These are phyloP conservation scores for Colletotrichum higginsianum DNA, from an alignment of 2,329 filamentous ascomycete species.

Conservation along the genomic window DNA sequence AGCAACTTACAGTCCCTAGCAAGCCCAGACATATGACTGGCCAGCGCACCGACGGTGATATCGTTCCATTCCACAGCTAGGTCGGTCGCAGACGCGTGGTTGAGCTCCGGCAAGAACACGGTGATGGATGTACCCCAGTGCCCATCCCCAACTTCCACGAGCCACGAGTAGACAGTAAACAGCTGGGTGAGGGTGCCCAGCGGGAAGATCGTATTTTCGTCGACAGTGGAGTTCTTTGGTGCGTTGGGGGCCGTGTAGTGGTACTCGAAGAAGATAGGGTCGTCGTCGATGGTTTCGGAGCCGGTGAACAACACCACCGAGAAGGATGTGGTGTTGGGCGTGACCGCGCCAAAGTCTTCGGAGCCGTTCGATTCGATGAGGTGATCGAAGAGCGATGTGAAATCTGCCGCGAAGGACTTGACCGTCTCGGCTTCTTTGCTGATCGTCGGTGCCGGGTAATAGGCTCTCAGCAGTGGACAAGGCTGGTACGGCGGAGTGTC, in stretches of 20 bases:
- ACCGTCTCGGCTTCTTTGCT: slow-evolving; percentile 31
- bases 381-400: slow-evolving; percentile 44
- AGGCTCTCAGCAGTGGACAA: slow-evolving; percentile 43
- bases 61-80: slow-evolving; percentile 44
- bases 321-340: slow-evolving; percentile 48
- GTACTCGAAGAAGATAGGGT: slow-evolving; percentile 46
- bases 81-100: not conserved
- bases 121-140: slow-evolving; percentile 50
- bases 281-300: slow-evolving; percentile 7
- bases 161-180: slow-evolving; percentile 53
- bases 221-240: slow-evolving; percentile 37
- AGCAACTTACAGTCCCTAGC: slow-evolving; percentile 40
- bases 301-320: slow-evolving; percentile 47
- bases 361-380: slow-evolving; percentile 43
- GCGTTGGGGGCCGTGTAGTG: slow-evolving; percentile 44
- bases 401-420: slow-evolving; percentile 38
- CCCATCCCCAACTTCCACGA: slow-evolving; percentile 47
- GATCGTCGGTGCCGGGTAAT: slow-evolving; percentile 42
- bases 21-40: slow-evolving; percentile 47
- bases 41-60: slow-evolving; percentile 45
- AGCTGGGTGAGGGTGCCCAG: slow-evolving; percentile 51
- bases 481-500: slow-evolving; percentile 38
- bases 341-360: slow-evolving; percentile 46
- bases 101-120: slow-evolving; percentile 48
- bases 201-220: slow-evolving; percentile 46